A percentile compares a stretch with the other conserved stretches of the same genome.
Conservation (phyloP, 2,329 filamentous ascomycete species). For the Lecanoromycetidae sp. region DNA sequence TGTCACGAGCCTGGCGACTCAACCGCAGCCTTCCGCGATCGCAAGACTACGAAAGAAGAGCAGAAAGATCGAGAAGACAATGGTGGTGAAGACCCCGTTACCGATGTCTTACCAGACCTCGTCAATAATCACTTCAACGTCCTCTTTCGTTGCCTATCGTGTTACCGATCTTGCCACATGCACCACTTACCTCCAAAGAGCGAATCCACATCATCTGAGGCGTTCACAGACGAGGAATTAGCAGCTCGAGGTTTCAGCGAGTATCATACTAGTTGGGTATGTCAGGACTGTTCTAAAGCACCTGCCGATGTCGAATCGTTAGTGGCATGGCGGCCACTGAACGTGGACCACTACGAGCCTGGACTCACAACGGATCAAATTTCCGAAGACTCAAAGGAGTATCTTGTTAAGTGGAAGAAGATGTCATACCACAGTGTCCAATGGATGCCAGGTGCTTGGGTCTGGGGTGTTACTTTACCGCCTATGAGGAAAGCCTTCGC, state of each 20-base stretch:
- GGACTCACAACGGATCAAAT: conserved; percentile 44
- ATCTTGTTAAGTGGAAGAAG: conserved; percentile 76
- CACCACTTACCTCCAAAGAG: conserved; percentile 57
- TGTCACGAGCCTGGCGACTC: conserved; percentile 56
- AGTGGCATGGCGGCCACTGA: conserved; percentile 72
- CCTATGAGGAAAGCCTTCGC: conserved; percentile 63
- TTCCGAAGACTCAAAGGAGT: conserved; percentile 73
- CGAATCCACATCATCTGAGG: conserved; percentile 16
- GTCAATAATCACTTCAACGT: conserved; percentile 67
- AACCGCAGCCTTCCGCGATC: conserved; percentile 63
- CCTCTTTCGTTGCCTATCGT: conserved; percentile 70
- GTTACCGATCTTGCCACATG: conserved; percentile 69
- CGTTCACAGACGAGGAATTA: conserved; percentile 28
- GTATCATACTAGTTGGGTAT: conserved; percentile 65
- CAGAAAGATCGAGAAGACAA: conserved; percentile 73
- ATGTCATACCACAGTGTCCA: conserved; percentile 68
- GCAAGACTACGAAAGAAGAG: conserved; percentile 65
- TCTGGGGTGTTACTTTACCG: conserved; percentile 55
- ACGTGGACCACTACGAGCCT: conserved; percentile 43
- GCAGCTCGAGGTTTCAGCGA: conserved; percentile 55
- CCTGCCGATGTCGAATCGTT: conserved; percentile 60
- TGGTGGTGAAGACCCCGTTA: conserved; percentile 63
- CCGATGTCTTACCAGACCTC: conserved; percentile 46
- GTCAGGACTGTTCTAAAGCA: conserved; percentile 59
- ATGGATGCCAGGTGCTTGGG: conserved; percentile 86